Base-by-base conservation (phyloP, 2,329 filamentous ascomycete genomes). In the Fusarium sulawesiense region DNA sequence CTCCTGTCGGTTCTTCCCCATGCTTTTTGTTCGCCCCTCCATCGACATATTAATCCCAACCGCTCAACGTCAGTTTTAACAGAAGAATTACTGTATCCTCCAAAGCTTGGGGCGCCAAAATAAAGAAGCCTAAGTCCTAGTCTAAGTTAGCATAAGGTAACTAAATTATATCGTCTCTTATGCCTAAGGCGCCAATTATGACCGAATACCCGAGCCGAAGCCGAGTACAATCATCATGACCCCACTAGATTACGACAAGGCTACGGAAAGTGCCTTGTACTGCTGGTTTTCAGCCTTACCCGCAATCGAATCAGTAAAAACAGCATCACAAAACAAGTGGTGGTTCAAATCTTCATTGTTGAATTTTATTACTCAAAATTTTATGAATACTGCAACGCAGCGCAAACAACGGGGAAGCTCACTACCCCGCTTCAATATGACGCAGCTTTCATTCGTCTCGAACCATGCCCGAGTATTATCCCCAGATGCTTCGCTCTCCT, bases 361-460 rank as follows among this genome's bases (percentile, higher is more conserved):
- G n/a, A 45, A 55, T 71, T 71, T 65, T 71, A 61, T 68, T 65
- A 49, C 32, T 47, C 34, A 41, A 58, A 30, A 40, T 56, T 8
- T 37, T 51, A 41, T 48, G 2, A 25, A 34, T 51, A 49, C 48
- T 71, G 53, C 48, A 29, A 44, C 16, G 30, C 30, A 62, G 40
- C 51, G 53, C n/a, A 45, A 70, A 47, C 25, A 56, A 53, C 30
- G 25, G 25, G 30, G 51, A 27, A 46, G 41, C 47, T 40, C 30
- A 62, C 30, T 56, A 34, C 46, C 44, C 37, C 56, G 34, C 46
- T 30, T 14, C 32, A 48, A 49, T 40, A 61, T 25, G 32, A 44
- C 23, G 45, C 55, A 54, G 14, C 45, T 29, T 30, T 45, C 40
- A 48, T 53, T 34, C 32, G 48, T 37, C 53, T 45, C 42, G 37